Evolutionary conservation across 2,329 filamentous ascomycete genomes (phyloP).

Genomic region (Beauveria pseudobassiana): DNA sequence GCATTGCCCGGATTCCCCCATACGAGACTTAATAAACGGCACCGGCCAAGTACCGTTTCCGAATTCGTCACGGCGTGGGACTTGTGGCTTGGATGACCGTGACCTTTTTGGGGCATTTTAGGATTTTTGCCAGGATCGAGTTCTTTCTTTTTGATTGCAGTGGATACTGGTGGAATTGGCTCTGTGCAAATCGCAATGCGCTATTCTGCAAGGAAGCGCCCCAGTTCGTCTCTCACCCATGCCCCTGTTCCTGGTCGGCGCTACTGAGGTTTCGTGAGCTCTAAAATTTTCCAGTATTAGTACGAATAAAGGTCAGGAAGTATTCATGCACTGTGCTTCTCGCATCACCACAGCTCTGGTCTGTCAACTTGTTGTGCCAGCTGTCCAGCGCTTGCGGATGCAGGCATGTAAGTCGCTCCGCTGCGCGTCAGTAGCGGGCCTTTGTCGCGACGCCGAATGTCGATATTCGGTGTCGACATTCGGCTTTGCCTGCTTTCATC

Average conservation of each 20-base stretch:
- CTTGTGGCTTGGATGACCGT: neutral
- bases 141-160: slow-evolving; percentile 1
- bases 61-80: neutral
- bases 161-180: slow-evolving; percentile 8
- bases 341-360: neutral
- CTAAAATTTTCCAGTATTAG: too few species aligned
- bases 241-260: neutral
- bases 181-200: slow-evolving; percentile 9
- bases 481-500: neutral
- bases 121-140: neutral
- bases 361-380: neutral
- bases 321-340: neutral
- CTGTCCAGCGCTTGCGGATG: neutral
- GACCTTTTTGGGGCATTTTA: neutral
- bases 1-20: neutral
- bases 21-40: neutral
- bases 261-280: neutral
- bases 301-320: too few species aligned
- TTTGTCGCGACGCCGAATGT: neutral
- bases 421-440: neutral
- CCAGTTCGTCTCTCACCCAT: neutral
- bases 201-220: neutral
- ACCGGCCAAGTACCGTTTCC: neutral
- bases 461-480: neutral
- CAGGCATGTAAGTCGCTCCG: neutral